These are phyloP conservation scores for Jaltomata sinuosa DNA, from an alignment of 257 asterid genomes.

Conservation along the genomic window DNA sequence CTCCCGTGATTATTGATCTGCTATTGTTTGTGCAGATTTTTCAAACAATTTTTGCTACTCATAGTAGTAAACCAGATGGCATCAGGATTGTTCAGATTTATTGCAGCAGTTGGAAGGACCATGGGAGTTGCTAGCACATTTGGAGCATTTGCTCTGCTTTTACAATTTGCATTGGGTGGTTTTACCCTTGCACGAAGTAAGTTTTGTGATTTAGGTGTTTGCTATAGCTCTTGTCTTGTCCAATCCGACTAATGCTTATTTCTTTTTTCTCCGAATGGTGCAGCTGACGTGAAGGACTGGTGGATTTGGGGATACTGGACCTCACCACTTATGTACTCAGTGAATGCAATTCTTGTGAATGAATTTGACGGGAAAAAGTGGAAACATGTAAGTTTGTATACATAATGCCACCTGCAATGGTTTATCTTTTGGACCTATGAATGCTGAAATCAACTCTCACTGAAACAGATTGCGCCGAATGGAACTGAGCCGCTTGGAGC, in stretches of 20 bases:
- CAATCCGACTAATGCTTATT: not conserved
- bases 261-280: not conserved
- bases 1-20: not conserved
- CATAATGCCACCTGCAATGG: not conserved
- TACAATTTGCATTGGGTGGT: constrained; percentile 53
- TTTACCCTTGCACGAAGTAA: constrained; percentile 56
- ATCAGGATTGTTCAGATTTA: constrained; percentile 38
- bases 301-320: constrained; percentile 74
- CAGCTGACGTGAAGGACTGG: constrained; percentile 43
- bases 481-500: constrained; percentile 16
- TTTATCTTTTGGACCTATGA: not conserved
- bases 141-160: constrained; percentile 37
- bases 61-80: constrained; percentile 34
- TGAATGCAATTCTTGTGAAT: constrained; percentile 44
- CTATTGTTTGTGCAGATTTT: constrained; percentile 25
- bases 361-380: constrained; percentile 55
- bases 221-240: not conserved
- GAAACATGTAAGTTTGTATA: constrained; percentile 26
- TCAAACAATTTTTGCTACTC: constrained; percentile 46
- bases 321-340: constrained; percentile 57
- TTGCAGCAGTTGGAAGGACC: constrained; percentile 47
- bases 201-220: not conserved
- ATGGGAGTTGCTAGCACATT: constrained; percentile 60
- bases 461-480: constrained; percentile 5
- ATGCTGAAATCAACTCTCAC: not conserved